Evolutionary conservation across 306 rosid species (phyloP).

Genomic region (Oemleria cerasiformis): DNA sequence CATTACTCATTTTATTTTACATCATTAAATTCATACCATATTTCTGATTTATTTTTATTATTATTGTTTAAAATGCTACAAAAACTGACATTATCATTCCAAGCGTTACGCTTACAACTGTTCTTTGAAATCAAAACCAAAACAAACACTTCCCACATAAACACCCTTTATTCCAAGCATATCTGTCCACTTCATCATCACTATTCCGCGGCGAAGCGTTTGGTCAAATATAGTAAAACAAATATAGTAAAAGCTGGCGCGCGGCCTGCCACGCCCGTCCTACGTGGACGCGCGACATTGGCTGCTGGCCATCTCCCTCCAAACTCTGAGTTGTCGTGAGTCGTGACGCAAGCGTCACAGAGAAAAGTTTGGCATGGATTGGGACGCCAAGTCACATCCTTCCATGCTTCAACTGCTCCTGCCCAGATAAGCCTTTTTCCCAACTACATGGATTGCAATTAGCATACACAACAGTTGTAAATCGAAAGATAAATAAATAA

Average conservation of each 20-base stretch:
- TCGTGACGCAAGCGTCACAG: background rate
- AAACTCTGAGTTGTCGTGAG: background rate
- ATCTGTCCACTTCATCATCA: conserved; percentile 13
- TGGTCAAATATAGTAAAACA: background rate
- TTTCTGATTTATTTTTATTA: too few relatives aligned
- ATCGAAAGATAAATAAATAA: background rate
- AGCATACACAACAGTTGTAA: background rate
- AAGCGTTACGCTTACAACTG: too few relatives aligned
- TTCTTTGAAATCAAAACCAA: too few relatives aligned
- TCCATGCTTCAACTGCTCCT: too few relatives aligned
- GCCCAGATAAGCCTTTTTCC: too few relatives aligned
- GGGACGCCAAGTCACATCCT: background rate
- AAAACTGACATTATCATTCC: too few relatives aligned
- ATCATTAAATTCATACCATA: too few relatives aligned
- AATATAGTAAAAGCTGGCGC: too few relatives aligned
- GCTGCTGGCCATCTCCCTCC: background rate
- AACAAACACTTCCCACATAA: background rate
- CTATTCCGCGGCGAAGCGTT: conserved; percentile 10
- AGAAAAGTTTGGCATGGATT: background rate
- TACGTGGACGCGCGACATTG: background rate
- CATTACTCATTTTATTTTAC: too few relatives aligned
- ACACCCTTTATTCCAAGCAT: background rate
- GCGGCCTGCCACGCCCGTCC: background rate
- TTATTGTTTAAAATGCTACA: too few relatives aligned
- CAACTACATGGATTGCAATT: too few relatives aligned